Evolutionary conservation across 768 basidiomycete species (phyloP).

Genomic region (Dioszegia aurantiaca): DNA sequence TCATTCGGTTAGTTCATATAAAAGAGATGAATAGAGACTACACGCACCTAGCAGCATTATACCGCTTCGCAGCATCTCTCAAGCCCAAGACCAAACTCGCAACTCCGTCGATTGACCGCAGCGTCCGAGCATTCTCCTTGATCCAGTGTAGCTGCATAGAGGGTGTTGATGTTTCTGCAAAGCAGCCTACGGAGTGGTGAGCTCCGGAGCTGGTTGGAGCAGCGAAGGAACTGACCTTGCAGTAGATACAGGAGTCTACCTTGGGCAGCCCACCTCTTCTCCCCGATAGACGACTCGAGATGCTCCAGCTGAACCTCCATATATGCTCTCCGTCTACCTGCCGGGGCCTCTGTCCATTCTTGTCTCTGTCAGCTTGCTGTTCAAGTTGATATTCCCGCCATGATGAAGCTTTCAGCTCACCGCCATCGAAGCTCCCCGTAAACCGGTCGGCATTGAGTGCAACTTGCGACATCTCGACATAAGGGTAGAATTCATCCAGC

Average conservation of each 20-base stretch:
- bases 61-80: conserved; percentile 78
- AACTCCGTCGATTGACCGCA: conserved; percentile 78
- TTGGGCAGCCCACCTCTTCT: conserved; percentile 80
- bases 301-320: conserved; percentile 79
- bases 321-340: conserved; percentile 65
- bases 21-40: neutral
- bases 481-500: conserved; percentile 96
- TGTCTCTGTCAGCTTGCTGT: neutral
- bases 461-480: conserved; percentile 89
- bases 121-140: conserved; percentile 84
- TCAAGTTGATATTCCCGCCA: too few species aligned
- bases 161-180: conserved; percentile 83
- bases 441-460: conserved; percentile 82
- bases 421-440: conserved; percentile 57
- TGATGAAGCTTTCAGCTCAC: neutral
- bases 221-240: conserved; percentile 66
- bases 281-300: conserved; percentile 79
- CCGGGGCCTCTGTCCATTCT: conserved; percentile 77
- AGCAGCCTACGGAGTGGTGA: conserved; percentile 63
- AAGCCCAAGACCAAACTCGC: conserved; percentile 78
- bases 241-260: conserved; percentile 83
- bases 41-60: conserved; percentile 59
- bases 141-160: conserved; percentile 96
- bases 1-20: neutral
- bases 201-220: neutral